Evolutionary conservation across 2,329 filamentous ascomycete genomes (phyloP), one percentile per base, ranked within the genome.

Genomic region (Clonostachys chloroleuca): DNA sequence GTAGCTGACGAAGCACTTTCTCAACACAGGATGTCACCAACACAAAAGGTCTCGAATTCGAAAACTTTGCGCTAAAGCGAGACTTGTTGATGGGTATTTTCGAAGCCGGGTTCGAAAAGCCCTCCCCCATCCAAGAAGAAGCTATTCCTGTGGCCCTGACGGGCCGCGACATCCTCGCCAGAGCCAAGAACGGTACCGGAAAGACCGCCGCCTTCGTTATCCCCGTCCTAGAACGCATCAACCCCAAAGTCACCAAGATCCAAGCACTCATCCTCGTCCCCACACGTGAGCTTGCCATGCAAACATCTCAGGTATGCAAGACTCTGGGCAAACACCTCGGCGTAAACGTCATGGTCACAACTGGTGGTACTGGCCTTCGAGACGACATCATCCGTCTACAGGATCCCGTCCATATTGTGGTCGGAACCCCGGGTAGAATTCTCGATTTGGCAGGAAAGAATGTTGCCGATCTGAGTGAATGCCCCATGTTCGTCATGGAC

Each of bases 261-360:
- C 94, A 99, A 75, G 92, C 90, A 58, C 81, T 99, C 52, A 95
- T 99, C 59, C 83, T 99, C 48, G 94, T 99, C 41, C 95, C 94
- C 35, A 99, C 94, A 53, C 81, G 94, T 81, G 94, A 99, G 74
- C 78, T 99, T 58, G 95, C 95, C 47, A 86, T 99, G 69, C 94
- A 99, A 70, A 99, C 94, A 51, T 99, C 95, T 44, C 94, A 99
- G 71, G 94, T 99, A 56, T 99, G 94, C 83, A 99, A 97, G 77
- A 96, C 87, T 12, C 81, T 99, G 42, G 95, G 95, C 53, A 97
- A 99, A 72, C 92, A 99, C 64, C 84, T 99, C 39, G 91, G 91
- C 48, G 80, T 99, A 70, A 97, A 99, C 62, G 92, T 99, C 61
- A 99, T 99, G 95, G 95, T 99, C 56, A 96, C 92, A 43, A 99